Percentiles rank a stretch among this genome's conserved stretches.
phyloP scores from a whole-genome alignment of 192 early-diverging fungal species.

The Radiomyces spectabilis region DNA sequence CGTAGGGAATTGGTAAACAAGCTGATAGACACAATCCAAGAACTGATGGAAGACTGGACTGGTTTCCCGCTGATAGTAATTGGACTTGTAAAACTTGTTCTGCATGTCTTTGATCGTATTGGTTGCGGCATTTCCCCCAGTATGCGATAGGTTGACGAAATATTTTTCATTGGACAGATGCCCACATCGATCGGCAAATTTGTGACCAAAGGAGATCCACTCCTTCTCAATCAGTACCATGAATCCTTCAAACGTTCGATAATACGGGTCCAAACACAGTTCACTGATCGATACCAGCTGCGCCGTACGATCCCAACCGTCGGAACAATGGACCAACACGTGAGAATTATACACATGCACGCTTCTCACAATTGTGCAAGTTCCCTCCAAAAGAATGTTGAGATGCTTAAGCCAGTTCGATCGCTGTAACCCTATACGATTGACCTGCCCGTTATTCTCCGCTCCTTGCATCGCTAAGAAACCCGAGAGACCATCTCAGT shows the following conservation, averaged over 20 bases:
- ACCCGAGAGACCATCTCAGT: no score
- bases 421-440: conserved; percentile 45
- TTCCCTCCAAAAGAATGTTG: conserved; percentile 70
- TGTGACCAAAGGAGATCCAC: conserved; percentile 96
- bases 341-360: conserved; percentile 72
- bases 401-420: conserved; percentile 91
- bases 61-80: conserved; percentile 69
- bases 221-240: conserved; percentile 92
- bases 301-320: conserved; percentile 98
- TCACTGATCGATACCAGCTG: conserved; percentile 86
- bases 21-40: conserved; percentile 92
- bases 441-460: conserved; percentile 42
- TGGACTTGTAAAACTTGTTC: conserved; percentile 45
- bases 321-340: conserved; percentile 95
- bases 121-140: conserved; percentile 41
- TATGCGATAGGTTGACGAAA: conserved; percentile 46
- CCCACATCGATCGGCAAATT: conserved; percentile 89
- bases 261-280: conserved; percentile 92
- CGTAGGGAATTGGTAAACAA: conserved; percentile 78
- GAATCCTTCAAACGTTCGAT: conserved; percentile 91
- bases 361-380: conserved; percentile 68
- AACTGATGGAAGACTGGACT: conserved; percentile 97
- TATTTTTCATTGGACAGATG: conserved; percentile 75
- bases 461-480: conserved; percentile 43
- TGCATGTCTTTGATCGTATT: conserved; percentile 55